Base-by-base conservation (phyloP, 257 asterid genomes). In the Nicotiana sylvestris region DNA sequence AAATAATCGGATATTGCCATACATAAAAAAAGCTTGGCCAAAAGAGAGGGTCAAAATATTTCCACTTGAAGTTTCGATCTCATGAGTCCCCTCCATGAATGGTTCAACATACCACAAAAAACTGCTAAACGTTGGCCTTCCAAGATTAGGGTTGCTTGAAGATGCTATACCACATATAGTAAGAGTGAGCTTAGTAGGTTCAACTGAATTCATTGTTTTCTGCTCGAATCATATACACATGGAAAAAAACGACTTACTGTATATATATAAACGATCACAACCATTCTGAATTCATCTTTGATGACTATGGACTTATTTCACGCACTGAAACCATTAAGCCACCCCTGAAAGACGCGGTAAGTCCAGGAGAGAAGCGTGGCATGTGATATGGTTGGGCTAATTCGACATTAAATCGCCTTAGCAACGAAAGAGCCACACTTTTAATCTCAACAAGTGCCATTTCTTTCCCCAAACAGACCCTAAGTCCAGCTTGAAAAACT, bases 341-440 rank as follows among this genome's bases (percentile, higher is more conserved):
- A 9, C 89, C 92, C 0, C 66, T 84, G 79, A 90, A 93, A 21
- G 97, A 90, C 43, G 98, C 92, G 0, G 98, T 92, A 0, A 94
- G 90, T 30, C 98, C 98, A 0, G 98, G 97, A 4, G 97, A 92
- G 86, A 94, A 94, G 0, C 85, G 81, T 4, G 92, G 95, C 0
- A 3, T 68, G 78, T 65, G 37, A 2, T 85, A 87, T 18, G 85
- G 74, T 43, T 81, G 53, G 9, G 55, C 89, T 58, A 91, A 74
- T 13, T 87, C 87, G 27, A 93, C 10, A 4, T 83, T 89, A 64
- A 95, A 95, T 30, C 81, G 76, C 11, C 89, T 84, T 67, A 95
- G 76, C 12, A 93, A 30, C 0, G 93, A 86, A 32, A 92, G 55
- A 0, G 92, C 93, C 3, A 95, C 96, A 35, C 87, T 83, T 81